Conservation (phyloP, 441 rosid genomes). For the Croton laevigatus region DNA sequence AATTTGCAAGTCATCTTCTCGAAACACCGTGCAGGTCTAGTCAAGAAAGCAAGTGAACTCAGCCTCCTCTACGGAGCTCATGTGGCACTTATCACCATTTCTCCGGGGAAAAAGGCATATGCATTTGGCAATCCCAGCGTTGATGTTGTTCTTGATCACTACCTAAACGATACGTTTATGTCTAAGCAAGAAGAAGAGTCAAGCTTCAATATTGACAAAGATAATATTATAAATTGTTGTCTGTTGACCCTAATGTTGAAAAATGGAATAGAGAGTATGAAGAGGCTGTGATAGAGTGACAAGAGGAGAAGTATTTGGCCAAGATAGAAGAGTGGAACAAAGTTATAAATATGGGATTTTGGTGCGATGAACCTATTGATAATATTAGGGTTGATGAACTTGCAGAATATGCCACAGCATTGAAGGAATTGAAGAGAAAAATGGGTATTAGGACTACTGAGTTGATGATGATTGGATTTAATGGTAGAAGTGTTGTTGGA, state of each 20-base stretch:
- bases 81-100: conserved; percentile 36
- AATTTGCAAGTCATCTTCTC: conserved; percentile 46
- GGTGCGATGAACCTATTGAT: conserved; percentile 46
- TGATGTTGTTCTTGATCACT: conserved; percentile 27
- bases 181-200: not conserved
- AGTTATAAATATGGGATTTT: conserved; percentile 15
- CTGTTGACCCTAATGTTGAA: conserved; percentile 16
- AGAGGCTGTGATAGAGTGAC: conserved; percentile 26
- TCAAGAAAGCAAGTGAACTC: conserved; percentile 51
- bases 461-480: conserved; percentile 10
- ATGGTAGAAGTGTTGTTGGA: not conserved
- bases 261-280: conserved; percentile 29
- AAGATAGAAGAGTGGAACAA: conserved; percentile 22
- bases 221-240: not conserved
- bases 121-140: conserved; percentile 37
- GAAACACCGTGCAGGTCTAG: conserved; percentile 34
- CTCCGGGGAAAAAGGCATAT: conserved; percentile 38
- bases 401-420: conserved; percentile 32
- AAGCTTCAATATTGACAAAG: too few species aligned
- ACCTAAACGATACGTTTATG: conserved; percentile 12
- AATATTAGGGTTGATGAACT: conserved; percentile 36
- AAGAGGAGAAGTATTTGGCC: conserved; percentile 27
- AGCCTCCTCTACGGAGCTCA: conserved; percentile 38
- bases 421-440: conserved; percentile 36
- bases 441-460: conserved; percentile 27